Base-by-base conservation (phyloP, 1,284 basidiomycete genomes). In the Sporisorium graminicola region DNA sequence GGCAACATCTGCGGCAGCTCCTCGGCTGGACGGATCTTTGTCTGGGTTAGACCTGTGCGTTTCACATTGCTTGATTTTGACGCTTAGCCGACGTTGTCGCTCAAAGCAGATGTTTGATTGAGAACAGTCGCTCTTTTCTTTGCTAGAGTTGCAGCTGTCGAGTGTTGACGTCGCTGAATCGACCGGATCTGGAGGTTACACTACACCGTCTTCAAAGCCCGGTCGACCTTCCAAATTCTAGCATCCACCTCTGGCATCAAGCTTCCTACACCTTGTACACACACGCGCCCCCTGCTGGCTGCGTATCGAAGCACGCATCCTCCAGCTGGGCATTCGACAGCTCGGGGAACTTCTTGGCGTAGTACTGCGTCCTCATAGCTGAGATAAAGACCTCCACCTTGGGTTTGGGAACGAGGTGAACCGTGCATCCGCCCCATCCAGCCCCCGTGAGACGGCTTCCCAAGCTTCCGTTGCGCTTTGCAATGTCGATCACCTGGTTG, bases 341-440 rank as follows among this genome's bases (percentile, higher is more conserved):
- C 9, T 68, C 52, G 1, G 79, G 78, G 61, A 67, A 82, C 29
- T 69, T 63, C 37, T 72, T 63, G 0, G 27, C 50, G 50, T 77
- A 85, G 49, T 81, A 85, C 47, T 70, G 65, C 13, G 65, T 55
- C 10, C 72, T 55, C 51, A 85, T 57, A 8, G 81, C 79, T 20
- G 70, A 42, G 35, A 81, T 67, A 16, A 85, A 73, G 2, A 59
- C 52, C 37, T 70, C 47, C 1, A 83, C 69, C n/a, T 78, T 71
- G 22, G 64, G 63, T 24, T 78, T 72, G n/a, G 80, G 79, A 3
- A 85, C 82, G 29, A 85, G 65, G 29, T 79, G 77, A 12, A 85
- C 83, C 13, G 83, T 81, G 44, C 78, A 82, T 2, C 84, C 84
- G 22, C 84, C 84, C 84, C 84, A 85, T 3, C 84, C 84, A 0